Conservation (phyloP, 2,329 filamentous ascomycete species). For the Pseudopithomyces maydicus region DNA sequence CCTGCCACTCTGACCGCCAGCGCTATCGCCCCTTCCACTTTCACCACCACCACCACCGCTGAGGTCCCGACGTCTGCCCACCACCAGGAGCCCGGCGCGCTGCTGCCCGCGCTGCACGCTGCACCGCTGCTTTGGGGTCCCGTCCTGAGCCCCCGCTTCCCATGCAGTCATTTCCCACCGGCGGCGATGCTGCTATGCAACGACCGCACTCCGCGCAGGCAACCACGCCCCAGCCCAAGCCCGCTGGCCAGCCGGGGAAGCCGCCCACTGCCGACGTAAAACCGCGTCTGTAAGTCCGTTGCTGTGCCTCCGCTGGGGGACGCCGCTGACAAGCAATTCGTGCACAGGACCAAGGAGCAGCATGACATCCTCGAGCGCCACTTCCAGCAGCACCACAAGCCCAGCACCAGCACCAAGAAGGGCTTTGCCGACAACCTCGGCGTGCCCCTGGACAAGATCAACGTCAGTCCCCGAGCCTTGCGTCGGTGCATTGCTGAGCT, state of each 20-base stretch:
- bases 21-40: background rate
- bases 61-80: background rate
- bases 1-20: background rate
- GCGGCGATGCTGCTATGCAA: slow-evolving; percentile 16
- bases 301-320: background rate
- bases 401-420: slow-evolving; percentile 57
- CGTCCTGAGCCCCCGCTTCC: slow-evolving; percentile 29
- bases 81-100: slow-evolving; percentile 9
- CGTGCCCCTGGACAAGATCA: slow-evolving; percentile 59
- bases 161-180: slow-evolving; percentile 22
- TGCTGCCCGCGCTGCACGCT: slow-evolving; percentile 15
- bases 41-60: background rate
- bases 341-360: slow-evolving; percentile 59
- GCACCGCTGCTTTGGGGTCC: slow-evolving; percentile 22
- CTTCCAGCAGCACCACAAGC: slow-evolving; percentile 55
- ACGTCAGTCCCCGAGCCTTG: slow-evolving; percentile 47
- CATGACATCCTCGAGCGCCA: slow-evolving; percentile 58
- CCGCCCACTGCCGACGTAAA: slow-evolving; percentile 13
- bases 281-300: slow-evolving; percentile 4
- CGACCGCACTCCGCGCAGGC: slow-evolving; percentile 17
- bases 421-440: slow-evolving; percentile 53
- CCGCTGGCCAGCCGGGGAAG: slow-evolving; percentile 24
- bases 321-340: slow-evolving; percentile 43
- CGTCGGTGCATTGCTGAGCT: slow-evolving; percentile 22
- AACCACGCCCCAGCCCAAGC: slow-evolving; percentile 20